phyloP scores from a whole-genome alignment of 176 grass and related monocot species.

The Oryza meridionalis region DNA sequence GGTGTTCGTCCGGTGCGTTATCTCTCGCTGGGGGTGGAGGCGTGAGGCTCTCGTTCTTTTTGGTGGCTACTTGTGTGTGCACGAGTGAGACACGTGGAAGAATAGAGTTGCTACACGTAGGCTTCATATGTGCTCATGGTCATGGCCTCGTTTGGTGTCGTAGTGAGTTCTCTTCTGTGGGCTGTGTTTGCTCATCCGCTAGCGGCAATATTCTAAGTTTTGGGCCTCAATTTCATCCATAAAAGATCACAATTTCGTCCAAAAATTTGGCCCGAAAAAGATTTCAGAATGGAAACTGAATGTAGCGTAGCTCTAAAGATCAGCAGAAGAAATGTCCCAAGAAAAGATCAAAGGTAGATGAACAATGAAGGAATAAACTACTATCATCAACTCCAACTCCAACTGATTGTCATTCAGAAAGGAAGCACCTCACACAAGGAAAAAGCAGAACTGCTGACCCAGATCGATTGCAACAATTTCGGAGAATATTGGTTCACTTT shows the following conservation, averaged over 20 bases:
- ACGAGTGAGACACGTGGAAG: not conserved
- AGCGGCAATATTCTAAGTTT: not conserved
- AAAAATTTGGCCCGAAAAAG: not conserved
- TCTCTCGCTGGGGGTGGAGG: conserved; percentile 30
- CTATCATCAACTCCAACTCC: not conserved
- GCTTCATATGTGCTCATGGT: not conserved
- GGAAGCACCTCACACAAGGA: not conserved
- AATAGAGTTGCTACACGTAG: not conserved
- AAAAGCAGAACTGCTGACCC: not conserved
- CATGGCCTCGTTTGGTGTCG: not conserved
- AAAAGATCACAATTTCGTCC: not conserved
- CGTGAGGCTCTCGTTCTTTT: not conserved
- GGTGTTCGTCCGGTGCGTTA: conserved; percentile 21
- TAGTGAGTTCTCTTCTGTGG: not conserved
- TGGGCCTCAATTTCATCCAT: not conserved
- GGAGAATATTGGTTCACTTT: too few species aligned
- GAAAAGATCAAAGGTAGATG: not conserved
- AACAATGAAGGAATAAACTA: not conserved
- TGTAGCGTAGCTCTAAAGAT: not conserved
- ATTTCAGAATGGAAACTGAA: not conserved
- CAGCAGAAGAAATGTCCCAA: not conserved
- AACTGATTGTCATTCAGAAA: not conserved
- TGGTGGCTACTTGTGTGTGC: conserved; percentile 12
- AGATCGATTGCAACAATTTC: not conserved
- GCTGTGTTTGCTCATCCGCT: not conserved